Conservation (phyloP, 2,329 filamentous ascomycete genomes). For the Delphinella strobiligena region DNA sequence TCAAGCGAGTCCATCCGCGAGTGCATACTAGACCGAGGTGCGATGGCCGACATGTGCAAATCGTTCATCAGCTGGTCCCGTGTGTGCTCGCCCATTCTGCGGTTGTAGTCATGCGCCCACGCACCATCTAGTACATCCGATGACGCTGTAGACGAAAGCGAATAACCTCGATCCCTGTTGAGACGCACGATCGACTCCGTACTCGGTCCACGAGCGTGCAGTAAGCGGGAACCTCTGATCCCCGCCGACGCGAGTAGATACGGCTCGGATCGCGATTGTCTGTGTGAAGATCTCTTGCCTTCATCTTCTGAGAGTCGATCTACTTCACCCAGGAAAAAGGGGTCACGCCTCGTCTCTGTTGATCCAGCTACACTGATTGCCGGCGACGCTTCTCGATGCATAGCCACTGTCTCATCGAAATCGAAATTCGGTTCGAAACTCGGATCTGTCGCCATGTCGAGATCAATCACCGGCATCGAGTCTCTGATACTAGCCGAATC, state of each 20-base stretch:
- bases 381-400: conserved; percentile 18
- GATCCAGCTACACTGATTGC: conserved; percentile 16
- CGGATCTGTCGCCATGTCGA: conserved; percentile 20
- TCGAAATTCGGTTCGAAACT: conserved; percentile 9
- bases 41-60: conserved; percentile 3
- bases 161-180: conserved; percentile 9
- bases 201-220: conserved; percentile 22
- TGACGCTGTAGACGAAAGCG: conserved; percentile 11
- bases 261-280: conserved; percentile 23
- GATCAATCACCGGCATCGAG: conserved; percentile 34
- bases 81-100: conserved; percentile 11
- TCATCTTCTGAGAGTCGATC: conserved; percentile 17
- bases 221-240: conserved; percentile 15
- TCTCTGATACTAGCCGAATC: conserved; percentile 21
- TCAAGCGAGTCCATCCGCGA: conserved; percentile 4
- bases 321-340: conserved; percentile 37
- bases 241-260: conserved; percentile 13
- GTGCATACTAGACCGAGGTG: background rate
- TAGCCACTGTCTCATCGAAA: conserved; percentile 14
- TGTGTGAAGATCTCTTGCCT: conserved; percentile 22
- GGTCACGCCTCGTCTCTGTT: conserved; percentile 32
- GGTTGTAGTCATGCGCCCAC: conserved; percentile 10
- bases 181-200: conserved; percentile 17
- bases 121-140: conserved; percentile 12
- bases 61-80: conserved; percentile 9